Evolutionary conservation across 805 yeast species (phyloP).

Genomic region (Saturnispora silvae): DNA sequence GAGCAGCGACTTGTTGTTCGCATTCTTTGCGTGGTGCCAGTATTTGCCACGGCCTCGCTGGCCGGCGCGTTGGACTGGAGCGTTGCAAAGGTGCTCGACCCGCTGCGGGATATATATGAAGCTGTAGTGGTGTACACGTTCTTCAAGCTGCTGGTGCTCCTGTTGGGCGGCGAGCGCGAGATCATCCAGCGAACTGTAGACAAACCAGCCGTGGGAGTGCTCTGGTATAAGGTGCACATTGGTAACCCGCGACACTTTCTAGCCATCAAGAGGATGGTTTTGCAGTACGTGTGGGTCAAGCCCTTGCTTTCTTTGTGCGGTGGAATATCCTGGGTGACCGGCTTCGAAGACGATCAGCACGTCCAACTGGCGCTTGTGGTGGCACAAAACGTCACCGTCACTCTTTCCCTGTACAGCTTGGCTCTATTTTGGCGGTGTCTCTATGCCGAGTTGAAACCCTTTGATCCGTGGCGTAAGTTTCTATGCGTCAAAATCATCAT

Average conservation of each 20-base stretch:
- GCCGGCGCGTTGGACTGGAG: slow-evolving; percentile 38
- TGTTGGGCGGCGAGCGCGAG: slow-evolving; percentile 86
- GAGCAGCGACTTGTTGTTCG: slow-evolving; percentile 81
- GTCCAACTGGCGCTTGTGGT: slow-evolving; percentile 56
- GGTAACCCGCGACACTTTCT: slow-evolving; percentile 78
- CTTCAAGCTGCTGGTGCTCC: slow-evolving; percentile 67
- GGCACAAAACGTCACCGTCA: slow-evolving; percentile 69
- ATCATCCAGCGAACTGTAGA: slow-evolving; percentile 55
- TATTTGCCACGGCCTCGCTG: slow-evolving; percentile 67
- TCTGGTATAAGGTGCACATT: slow-evolving; percentile 57
- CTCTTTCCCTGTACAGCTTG: slow-evolving; percentile 70
- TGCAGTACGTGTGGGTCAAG: slow-evolving; percentile 93
- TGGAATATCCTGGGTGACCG: slow-evolving; percentile 41
- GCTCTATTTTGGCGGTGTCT: slow-evolving; percentile 91
- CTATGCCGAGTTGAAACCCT: slow-evolving; percentile 63
- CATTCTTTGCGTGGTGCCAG: slow-evolving; percentile 71
- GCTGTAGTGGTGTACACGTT: slow-evolving; percentile 94
- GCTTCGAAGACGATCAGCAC: slow-evolving; percentile 33
- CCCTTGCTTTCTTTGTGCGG: slow-evolving; percentile 48
- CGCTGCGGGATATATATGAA: slow-evolving; percentile 82
- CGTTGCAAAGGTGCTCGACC: slow-evolving; percentile 46
- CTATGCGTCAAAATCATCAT: slow-evolving; percentile 87
- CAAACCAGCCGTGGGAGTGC: slow-evolving; percentile 43
- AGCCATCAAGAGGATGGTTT: slow-evolving; percentile 67
- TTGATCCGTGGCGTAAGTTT: slow-evolving; percentile 87